Base-by-base conservation (phyloP, 805 yeast genomes). In the Huiozyma sinensis region DNA sequence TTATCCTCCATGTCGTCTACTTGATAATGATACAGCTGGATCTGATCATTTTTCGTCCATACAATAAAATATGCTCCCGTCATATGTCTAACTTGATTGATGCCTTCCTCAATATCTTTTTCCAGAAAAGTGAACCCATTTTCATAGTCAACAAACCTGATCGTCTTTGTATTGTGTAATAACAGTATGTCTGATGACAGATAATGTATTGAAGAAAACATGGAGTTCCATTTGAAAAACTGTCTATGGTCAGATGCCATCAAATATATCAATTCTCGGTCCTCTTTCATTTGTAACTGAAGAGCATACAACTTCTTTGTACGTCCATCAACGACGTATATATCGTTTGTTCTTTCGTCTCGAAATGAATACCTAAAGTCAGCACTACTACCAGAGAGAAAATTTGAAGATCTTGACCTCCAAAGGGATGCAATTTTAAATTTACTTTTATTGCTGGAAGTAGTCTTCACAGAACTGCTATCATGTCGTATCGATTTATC, bases 71-170 rank as follows among this genome's bases (percentile, higher is more conserved):
- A 45, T 1, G 55, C 51, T 7, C 48, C 53, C 4, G 45, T 40
- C 6, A 53, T 37, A 27, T 41, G 43, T 9, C 46, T 32, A 1
- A 60, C 51, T 28, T 45, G 27, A 37, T 48, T 49, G 11, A 61
- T 58, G 4, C 58, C 60, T n/a, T 55, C 53, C 6, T 47, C 46
- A 11, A 58, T 39, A 5, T 42, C 31, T 27, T 49, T 39, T 31
- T 54, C 47, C 27, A 60, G 39, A 42, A 57, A 60, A 7, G 49
- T 48, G 38, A 56, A 60, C 0, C 64, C 64, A 40, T 52, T 49
- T 24, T 52, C 47, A 38, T 47, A 56, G 37, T 61, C 64, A 3
- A 57, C 58, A 39, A 61, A 50, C 34, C 50, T 42, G 2, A 60
- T 6, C 3, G 41, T 39, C 6, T 46, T 27, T 3, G 36, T 13